phyloP scores from a whole-genome alignment of 306 rosid species.

The Medicago ruthenica region DNA sequence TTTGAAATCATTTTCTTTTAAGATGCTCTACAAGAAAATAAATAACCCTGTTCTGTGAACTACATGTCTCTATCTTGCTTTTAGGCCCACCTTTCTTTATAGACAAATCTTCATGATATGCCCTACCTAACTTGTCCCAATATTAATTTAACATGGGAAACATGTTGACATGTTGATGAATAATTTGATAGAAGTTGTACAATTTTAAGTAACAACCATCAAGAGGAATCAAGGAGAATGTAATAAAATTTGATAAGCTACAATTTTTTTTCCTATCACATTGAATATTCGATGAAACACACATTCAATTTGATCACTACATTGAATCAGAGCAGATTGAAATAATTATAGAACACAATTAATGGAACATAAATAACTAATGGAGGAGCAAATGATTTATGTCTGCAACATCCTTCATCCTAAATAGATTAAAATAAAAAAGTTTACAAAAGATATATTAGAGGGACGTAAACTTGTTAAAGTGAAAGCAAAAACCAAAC shows the following conservation, averaged over 20 bases:
- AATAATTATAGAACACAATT: no score
- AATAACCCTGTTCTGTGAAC: constrained; percentile 17
- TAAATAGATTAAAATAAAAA: no score
- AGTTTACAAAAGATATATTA: no score
- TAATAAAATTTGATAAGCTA: constrained; percentile 34
- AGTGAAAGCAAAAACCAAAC: no score
- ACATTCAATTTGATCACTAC: no score
- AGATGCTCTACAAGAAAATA: constrained; percentile 20
- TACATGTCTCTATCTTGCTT: constrained; percentile 30
- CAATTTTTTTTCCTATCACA: neutral
- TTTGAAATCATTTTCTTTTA: constrained; percentile 16
- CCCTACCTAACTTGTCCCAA: constrained; percentile 37
- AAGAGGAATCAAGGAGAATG: constrained; percentile 15
- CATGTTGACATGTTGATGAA: constrained; percentile 1
- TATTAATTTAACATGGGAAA: constrained; percentile 14
- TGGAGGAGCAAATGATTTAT: no score
- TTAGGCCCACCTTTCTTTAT: constrained; percentile 28
- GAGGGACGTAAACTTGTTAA: no score
- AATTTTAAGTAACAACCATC: neutral
- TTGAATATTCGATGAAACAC: neutral
- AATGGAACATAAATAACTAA: no score
- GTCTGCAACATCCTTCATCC: no score
- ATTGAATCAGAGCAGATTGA: no score
- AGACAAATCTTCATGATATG: constrained; percentile 37
- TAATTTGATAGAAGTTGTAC: neutral